Base-by-base conservation (phyloP, 225 moss, liverwort and hornwort species). In the Anthoceros angustus region DNA sequence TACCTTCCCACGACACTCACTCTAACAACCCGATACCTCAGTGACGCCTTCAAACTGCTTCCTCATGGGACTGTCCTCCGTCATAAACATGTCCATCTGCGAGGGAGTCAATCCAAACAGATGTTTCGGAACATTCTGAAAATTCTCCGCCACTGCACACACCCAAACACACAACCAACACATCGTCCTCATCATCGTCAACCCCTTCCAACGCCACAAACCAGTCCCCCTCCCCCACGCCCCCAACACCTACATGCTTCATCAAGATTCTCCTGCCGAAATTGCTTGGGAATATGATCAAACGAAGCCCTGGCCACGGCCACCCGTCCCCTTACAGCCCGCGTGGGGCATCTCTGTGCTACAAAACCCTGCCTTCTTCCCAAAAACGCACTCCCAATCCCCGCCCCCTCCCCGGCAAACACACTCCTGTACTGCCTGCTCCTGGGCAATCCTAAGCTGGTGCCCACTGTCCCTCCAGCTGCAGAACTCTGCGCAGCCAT, bases 51-150 rank as follows among this genome's bases (percentile, higher is more conserved):
- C 91, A 15, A 85, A 80, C 67, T 91, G 88, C 63, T 83, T 73
- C 69, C 91, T 91, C 76, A 91, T 86, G 12, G 86, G 86, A 75
- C 88, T 95, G 46, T 91, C 91, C 71, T 95, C 95, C 46, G 84
- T 88, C 88, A 86, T 90, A 71, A 95, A 86, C 95, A 95, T 95
- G 64, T 91, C 95, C 88, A 91, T 79, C 76, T 95, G 91, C 12
- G 86, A 77, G 16, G 91, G 86, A 45, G 82, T 95, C 63, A 95
- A 73, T 41, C 95, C 95, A 46, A 82, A 95, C 82, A 95, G 66
- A 74, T 78, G 85, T 41, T 80, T 82, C 40, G 91, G 91, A 43
- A 86, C 77, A 62, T 74, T 88, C 70, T 80, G 74, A 42, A 88
- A 95, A 71, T 95, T 95, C 77, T 74, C 78, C 66, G 46, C 71